Conservation (phyloP, 1,139 yeast species). For the Suhomyces wounanorum region DNA sequence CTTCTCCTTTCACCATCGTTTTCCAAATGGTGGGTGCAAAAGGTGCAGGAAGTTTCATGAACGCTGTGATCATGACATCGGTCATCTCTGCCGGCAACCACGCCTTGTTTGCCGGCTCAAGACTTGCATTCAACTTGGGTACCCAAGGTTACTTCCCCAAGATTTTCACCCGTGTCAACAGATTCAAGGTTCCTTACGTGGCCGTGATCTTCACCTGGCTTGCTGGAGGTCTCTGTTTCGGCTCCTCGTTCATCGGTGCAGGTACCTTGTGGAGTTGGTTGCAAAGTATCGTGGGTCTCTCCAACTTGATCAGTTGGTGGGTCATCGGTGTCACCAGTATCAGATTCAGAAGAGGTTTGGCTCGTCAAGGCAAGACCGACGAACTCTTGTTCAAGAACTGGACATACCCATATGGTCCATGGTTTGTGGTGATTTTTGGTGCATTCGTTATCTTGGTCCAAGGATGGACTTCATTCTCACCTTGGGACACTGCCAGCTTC, state of each 20-base stretch:
- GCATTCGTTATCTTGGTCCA: constrained; percentile 41
- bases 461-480: constrained; percentile 57
- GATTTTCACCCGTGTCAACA: constrained; percentile 35
- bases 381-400: constrained; percentile 40
- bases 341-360: constrained; percentile 43
- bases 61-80: constrained; percentile 46
- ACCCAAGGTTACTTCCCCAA: constrained; percentile 44
- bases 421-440: constrained; percentile 38
- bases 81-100: constrained; percentile 51
- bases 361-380: constrained; percentile 37
- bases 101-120: constrained; percentile 46
- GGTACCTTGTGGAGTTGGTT: constrained; percentile 50
- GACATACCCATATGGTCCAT: constrained; percentile 48
- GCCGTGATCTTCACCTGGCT: constrained; percentile 45
- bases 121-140: constrained; percentile 44
- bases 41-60: constrained; percentile 47
- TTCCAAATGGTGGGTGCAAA: constrained; percentile 55
- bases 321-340: constrained; percentile 42
- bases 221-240: constrained; percentile 46
- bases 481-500: constrained; percentile 39
- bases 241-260: constrained; percentile 45
- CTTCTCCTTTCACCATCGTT: constrained; percentile 68
- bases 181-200: constrained; percentile 42
- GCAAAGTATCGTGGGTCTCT: constrained; percentile 46
- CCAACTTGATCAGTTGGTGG: constrained; percentile 48